Evolutionary conservation across 495 filamentous ascomycete genomes (phyloP).

Genomic region (Penicillium cinerascens): DNA sequence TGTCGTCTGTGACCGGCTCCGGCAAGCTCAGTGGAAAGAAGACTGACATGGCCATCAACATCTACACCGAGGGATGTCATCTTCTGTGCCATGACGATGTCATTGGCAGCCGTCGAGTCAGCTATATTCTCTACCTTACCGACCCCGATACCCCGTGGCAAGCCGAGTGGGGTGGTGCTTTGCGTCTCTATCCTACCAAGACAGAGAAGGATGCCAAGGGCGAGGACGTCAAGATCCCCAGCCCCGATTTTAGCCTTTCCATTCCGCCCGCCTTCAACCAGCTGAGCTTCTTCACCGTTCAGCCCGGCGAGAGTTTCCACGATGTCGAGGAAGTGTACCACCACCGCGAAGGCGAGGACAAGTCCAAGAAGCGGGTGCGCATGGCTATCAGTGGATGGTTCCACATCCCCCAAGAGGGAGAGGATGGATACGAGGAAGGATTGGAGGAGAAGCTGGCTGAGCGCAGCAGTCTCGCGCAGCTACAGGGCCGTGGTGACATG

Average conservation of each 20-base stretch:
- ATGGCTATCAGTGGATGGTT: constrained; percentile 99
- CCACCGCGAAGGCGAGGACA: constrained; percentile 57
- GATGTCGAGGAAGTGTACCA: constrained; percentile 98
- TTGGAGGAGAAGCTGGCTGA: constrained; percentile 83
- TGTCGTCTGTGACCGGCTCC: constrained; percentile 78
- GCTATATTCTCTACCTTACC: constrained; percentile 95
- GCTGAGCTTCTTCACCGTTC: constrained; percentile 95
- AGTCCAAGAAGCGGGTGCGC: constrained; percentile 66
- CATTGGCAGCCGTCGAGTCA: constrained; percentile 87
- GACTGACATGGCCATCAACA: constrained; percentile 99
- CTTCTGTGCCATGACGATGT: constrained; percentile 97
- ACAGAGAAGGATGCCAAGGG: constrained; percentile 61
- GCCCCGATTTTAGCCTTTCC: constrained; percentile 66
- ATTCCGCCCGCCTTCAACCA: constrained; percentile 97
- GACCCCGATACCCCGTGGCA: constrained; percentile 92
- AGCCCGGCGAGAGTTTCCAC: constrained; percentile 95
- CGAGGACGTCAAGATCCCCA: constrained; percentile 68
- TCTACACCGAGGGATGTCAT: constrained; percentile 95
- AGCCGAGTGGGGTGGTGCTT: constrained; percentile 87
- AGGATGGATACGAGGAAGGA: constrained; percentile 87
- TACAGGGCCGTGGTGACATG: constrained; percentile 84
- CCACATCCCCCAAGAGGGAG: constrained; percentile 93
- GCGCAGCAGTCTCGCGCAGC: constrained; percentile 83
- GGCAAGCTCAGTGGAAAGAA: constrained; percentile 87
- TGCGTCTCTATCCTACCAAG: constrained; percentile 82